A percentile compares a stretch with the other conserved stretches of the same genome.
These are phyloP conservation scores for Aspergillus hancockii DNA, from an alignment of 495 filamentous ascomycete genomes.

Conservation along the genomic window DNA sequence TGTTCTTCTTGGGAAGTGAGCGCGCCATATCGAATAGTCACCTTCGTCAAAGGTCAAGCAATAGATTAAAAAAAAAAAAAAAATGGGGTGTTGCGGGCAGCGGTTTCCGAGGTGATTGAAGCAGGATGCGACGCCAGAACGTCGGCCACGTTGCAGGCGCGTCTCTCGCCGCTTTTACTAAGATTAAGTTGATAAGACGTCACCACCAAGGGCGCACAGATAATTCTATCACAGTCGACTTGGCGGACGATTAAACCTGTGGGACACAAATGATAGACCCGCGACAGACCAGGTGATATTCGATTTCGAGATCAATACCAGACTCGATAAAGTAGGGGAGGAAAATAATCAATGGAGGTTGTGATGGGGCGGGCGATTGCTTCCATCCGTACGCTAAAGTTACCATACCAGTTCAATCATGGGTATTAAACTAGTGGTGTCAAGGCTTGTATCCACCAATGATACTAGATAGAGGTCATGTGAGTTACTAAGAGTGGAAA, in stretches of 20 bases:
- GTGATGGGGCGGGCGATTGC: constrained; percentile 14
- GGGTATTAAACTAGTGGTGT: constrained; percentile 15
- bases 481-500: neutral
- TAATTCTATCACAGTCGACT: constrained; percentile 7
- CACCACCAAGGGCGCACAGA: constrained; percentile 22
- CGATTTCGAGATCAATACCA: constrained; percentile 12
- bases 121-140: constrained; percentile 34
- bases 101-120: constrained; percentile 13
- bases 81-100: constrained; percentile 4
- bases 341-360: constrained; percentile 19
- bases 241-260: constrained; percentile 5
- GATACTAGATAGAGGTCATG: neutral
- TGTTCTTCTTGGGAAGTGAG: constrained; percentile 66
- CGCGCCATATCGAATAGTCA: constrained; percentile 57
- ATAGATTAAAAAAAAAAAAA: constrained; percentile 6
- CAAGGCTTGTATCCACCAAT: constrained; percentile 10
- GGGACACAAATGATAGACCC: constrained; percentile 10
- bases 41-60: constrained; percentile 5
- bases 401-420: constrained; percentile 15
- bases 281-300: constrained; percentile 18
- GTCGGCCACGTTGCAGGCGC: constrained; percentile 54
- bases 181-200: constrained; percentile 21
- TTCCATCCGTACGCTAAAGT: constrained; percentile 2
- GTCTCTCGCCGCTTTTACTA: constrained; percentile 27
- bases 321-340: constrained; percentile 20